Base-by-base conservation (phyloP, 805 yeast species). In the Scheffersomyces lignosus region DNA sequence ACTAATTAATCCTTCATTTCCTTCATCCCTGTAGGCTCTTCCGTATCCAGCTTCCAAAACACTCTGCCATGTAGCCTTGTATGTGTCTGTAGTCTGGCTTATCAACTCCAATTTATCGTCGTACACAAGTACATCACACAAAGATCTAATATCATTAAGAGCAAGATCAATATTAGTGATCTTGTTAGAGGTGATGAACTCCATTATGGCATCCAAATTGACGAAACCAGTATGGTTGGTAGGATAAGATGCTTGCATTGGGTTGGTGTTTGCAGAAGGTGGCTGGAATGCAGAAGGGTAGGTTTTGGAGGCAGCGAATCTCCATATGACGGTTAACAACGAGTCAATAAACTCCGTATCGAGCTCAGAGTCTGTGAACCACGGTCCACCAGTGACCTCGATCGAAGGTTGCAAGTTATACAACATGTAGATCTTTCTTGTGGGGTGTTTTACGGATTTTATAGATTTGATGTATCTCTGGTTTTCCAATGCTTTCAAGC, bases 331-430 rank as follows among this genome's bases (percentile, higher is more conserved):
- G 15, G 87, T 80, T 47, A 87, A 61, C 37, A 93, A 65, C 32
- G 88, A 80, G 47, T 87, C 91, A 40, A 93, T 90, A 53, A 93
- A 93, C 60, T 91, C 98, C 3, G 88, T 81, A 57, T 93, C 99
- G 39, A 93, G 71, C 61, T 93, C 98, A 24, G 90, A 81, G 57
- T 93, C 99, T 0, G 97, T 89, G 57, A 90, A 93, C 99, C 99
- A 93, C 3, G 98, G 98, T 4, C 99, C 99, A 46, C 99, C 99
- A 0, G 98, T 93, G 26, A 93, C 93, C 48, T 91, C 98, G 22
- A 87, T 82, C 3, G 95, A 84, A 4, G 99, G 99, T 57, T 89
- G 96, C 47, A 93, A 68, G 54, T 87, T 82, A 58, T 90, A 91
- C 36, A 93, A 72, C 98, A 93, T 93, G 62, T 91, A 95, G 23